Percentiles rank a stretch among this genome's conserved stretches.
phyloP scores from a whole-genome alignment of 495 filamentous ascomycete genomes.

The Aspergillus avenaceus region DNA sequence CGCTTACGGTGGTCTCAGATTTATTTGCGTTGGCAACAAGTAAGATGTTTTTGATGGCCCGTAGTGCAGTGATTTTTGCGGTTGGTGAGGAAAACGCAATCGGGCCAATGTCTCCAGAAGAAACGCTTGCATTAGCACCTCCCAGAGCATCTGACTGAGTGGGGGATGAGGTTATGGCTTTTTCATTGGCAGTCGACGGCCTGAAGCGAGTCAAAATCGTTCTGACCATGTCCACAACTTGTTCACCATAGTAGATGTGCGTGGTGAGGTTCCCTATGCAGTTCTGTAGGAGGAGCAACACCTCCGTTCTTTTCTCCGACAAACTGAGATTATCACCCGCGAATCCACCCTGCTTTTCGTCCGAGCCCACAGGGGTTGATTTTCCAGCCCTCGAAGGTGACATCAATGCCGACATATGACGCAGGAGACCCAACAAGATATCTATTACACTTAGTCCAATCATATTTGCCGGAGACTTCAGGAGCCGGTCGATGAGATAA shows the following conservation, averaged over 20 bases:
- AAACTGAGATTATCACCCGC: conserved; percentile 20
- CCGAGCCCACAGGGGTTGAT: conserved; percentile 6
- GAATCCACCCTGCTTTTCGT: conserved; percentile 13
- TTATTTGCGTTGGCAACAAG: conserved; percentile 67
- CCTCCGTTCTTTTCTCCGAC: conserved; percentile 40
- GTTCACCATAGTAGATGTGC: conserved; percentile 91
- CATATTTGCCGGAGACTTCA: conserved; percentile 83
- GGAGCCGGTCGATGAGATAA: conserved; percentile 70
- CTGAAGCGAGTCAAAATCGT: conserved; percentile 73
- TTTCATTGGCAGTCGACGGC: conserved; percentile 47
- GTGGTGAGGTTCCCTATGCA: conserved; percentile 85
- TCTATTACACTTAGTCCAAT: conserved; percentile 95
- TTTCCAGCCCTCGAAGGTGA: conserved; percentile 46
- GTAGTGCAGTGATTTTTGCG: conserved; percentile 72
- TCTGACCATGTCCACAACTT: conserved; percentile 86
- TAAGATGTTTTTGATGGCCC: conserved; percentile 74
- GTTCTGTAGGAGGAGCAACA: conserved; percentile 63
- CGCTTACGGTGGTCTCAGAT: conserved; percentile 54
- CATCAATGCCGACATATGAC: conserved; percentile 72
- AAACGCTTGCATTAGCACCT: conserved; percentile 1
- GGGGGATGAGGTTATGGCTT: conserved; percentile 27
- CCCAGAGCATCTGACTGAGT: conserved; percentile 39
- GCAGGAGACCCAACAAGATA: conserved; percentile 73
- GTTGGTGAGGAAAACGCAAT: conserved; percentile 65
- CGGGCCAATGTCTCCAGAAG: conserved; percentile 24